Percentiles rank a stretch among this genome's conserved stretches.
Evolutionary conservation across 75 land plant species (phyloP).

Genomic region (Pinus taeda): DNA sequence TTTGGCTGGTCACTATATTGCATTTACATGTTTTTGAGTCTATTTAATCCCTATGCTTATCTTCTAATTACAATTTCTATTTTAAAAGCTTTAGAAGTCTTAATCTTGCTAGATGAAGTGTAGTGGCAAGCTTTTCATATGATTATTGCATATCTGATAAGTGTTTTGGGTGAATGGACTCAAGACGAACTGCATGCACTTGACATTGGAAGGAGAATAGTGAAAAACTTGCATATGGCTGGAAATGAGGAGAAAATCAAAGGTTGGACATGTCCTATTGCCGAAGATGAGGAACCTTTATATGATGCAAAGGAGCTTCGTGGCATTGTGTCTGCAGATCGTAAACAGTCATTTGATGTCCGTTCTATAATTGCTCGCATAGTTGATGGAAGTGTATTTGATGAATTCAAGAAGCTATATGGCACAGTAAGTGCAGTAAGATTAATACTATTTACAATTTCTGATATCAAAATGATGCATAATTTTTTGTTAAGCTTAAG

Average conservation of each 20-base stretch:
- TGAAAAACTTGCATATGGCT: conserved; percentile 89
- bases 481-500: background rate
- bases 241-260: conserved; percentile 28
- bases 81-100: background rate
- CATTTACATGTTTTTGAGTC: background rate
- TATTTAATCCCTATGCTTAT: background rate
- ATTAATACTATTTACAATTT: conserved; percentile 1
- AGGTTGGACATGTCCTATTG: background rate
- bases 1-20: background rate
- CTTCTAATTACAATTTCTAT: background rate
- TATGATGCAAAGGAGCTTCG: conserved; percentile 84
- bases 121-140: background rate
- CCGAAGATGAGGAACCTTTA: conserved; percentile 68
- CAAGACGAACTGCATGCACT: conserved; percentile 97
- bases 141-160: background rate
- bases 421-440: conserved; percentile 75
- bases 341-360: conserved; percentile 75
- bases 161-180: conserved; percentile 4
- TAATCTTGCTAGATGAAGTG: background rate
- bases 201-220: conserved; percentile 81
- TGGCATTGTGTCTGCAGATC: conserved; percentile 82
- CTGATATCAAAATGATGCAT: background rate
- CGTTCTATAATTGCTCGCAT: conserved; percentile 92
- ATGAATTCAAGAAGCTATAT: conserved; percentile 98
- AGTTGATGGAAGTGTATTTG: conserved; percentile 98